These are phyloP conservation scores for Scheffersomyces illinoinensis DNA, from an alignment of 1,139 yeast species.

Conservation along the genomic window DNA sequence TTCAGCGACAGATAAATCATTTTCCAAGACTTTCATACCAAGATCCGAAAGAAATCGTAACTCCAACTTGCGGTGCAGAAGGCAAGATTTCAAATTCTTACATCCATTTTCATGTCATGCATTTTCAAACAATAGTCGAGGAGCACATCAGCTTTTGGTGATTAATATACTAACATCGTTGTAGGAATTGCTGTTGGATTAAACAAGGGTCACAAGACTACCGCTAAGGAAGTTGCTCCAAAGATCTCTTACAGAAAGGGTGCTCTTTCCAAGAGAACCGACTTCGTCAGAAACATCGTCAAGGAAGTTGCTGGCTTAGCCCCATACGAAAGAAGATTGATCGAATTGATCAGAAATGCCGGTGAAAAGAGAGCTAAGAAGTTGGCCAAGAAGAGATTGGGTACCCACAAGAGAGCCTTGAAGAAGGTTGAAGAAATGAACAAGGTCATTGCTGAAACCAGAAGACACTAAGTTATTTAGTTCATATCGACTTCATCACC, in stretches of 20 bases:
- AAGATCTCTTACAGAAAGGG: conserved; percentile 98
- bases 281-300: conserved; percentile 92
- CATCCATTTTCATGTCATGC: neutral
- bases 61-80: neutral
- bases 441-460: conserved; percentile 95
- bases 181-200: conserved; percentile 97
- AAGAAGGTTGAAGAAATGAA: conserved; percentile 99
- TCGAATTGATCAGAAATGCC: conserved; percentile 99
- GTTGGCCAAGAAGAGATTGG: conserved; percentile 99
- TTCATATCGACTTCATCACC: neutral
- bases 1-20: neutral
- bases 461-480: conserved; percentile 58
- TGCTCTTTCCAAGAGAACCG: conserved; percentile 92
- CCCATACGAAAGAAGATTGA: conserved; percentile 99
- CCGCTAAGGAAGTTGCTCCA: conserved; percentile 90
- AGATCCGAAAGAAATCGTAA: neutral
- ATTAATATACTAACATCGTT: conserved; percentile 23
- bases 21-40: neutral
- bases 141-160: neutral
- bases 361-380: conserved; percentile 99
- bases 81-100: neutral
- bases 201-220: conserved; percentile 99
- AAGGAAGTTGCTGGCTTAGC: conserved; percentile 99
- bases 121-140: neutral
- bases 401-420: conserved; percentile 99